These are phyloP conservation scores for Cyberlindnera veronae DNA, from an alignment of 805 yeast genomes.

Conservation along the genomic window DNA sequence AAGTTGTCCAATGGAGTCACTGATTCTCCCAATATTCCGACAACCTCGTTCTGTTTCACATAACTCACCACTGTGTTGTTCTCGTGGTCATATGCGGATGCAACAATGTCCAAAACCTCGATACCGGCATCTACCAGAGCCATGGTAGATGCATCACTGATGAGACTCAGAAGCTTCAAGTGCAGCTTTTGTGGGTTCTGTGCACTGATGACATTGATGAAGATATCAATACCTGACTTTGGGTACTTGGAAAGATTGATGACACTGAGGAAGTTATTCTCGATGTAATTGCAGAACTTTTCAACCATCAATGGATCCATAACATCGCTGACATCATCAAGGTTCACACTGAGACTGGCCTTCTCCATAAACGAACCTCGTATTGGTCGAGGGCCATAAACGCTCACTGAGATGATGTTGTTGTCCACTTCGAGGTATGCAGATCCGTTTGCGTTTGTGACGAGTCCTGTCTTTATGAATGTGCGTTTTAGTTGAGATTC, in stretches of 20 bases:
- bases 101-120: slow-evolving; percentile 72
- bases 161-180: slow-evolving; percentile 33
- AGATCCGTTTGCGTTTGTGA: slow-evolving; percentile 78
- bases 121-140: slow-evolving; percentile 86
- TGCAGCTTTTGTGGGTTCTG: slow-evolving; percentile 29
- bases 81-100: slow-evolving; percentile 50
- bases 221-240: slow-evolving; percentile 81
- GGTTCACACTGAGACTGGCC: slow-evolving; percentile 58
- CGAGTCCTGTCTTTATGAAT: slow-evolving; percentile 60
- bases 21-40: slow-evolving; percentile 55
- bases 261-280: slow-evolving; percentile 35
- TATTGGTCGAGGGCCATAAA: slow-evolving; percentile 88
- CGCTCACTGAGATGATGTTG: slow-evolving; percentile 50
- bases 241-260: slow-evolving; percentile 69
- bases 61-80: slow-evolving; percentile 46
- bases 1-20: slow-evolving; percentile 10
- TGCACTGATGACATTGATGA: slow-evolving; percentile 58
- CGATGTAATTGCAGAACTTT: slow-evolving; percentile 40
- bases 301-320: slow-evolving; percentile 35
- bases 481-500: slow-evolving; percentile 32
- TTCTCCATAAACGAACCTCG: slow-evolving; percentile 66
- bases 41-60: slow-evolving; percentile 54
- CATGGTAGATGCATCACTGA: slow-evolving; percentile 49
- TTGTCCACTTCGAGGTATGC: slow-evolving; percentile 66
- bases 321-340: slow-evolving; percentile 34